phyloP scores from a whole-genome alignment of 169 alveolate species.

The Plasmodium adleri region DNA sequence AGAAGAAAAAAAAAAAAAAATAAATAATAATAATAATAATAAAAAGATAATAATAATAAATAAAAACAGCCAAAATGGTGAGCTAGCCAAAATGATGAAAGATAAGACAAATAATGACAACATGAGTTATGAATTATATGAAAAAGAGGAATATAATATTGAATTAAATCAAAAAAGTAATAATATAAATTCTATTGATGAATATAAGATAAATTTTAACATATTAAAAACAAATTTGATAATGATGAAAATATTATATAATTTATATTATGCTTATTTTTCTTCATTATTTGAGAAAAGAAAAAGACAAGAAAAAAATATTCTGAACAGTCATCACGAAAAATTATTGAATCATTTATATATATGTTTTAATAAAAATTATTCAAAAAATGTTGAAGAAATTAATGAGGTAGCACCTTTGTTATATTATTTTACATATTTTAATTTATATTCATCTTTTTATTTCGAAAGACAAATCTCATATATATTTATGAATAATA shows the following conservation, averaged over 20 bases:
- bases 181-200: not conserved
- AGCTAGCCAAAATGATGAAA: not conserved
- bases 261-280: constrained; percentile 38
- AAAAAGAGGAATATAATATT: not conserved
- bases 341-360: constrained; percentile 39
- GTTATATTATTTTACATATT: constrained; percentile 53
- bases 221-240: constrained; percentile 32
- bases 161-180: not conserved
- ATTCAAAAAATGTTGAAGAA: constrained; percentile 36
- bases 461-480: constrained; percentile 59
- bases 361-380: constrained; percentile 64
- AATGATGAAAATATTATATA: constrained; percentile 71
- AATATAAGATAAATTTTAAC: constrained; percentile 23
- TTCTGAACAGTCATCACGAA: constrained; percentile 67
- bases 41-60: not conserved
- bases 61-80: not conserved
- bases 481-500: constrained; percentile 32
- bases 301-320: constrained; percentile 55
- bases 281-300: not conserved
- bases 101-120: not conserved
- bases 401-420: constrained; percentile 48
- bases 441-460: constrained; percentile 35
- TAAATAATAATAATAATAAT: no score
- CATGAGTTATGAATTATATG: not conserved
- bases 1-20: not conserved